These are phyloP conservation scores for Gigaspora rosea DNA, from an alignment of 192 early-diverging fungal species.

Conservation along the genomic window DNA sequence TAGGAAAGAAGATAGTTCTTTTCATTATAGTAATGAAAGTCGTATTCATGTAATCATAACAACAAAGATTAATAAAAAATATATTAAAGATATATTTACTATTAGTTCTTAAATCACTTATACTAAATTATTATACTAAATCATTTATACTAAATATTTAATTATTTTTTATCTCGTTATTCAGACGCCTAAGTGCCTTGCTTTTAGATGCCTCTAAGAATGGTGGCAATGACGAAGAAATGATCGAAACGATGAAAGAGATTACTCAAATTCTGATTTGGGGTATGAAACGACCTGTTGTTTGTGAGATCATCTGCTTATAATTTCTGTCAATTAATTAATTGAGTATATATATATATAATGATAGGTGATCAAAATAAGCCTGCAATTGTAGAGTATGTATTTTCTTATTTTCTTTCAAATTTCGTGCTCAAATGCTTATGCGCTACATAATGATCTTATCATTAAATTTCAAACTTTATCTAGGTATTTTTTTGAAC, in stretches of 20 bases:
- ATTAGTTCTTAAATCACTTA: too few relatives aligned
- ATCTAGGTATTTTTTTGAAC: slow-evolving; percentile 46
- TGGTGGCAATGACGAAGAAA: slow-evolving; percentile 40
- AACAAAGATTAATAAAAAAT: too few relatives aligned
- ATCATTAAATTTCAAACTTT: background rate
- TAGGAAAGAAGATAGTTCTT: background rate
- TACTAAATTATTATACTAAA: too few relatives aligned
- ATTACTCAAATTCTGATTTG: slow-evolving; percentile 48
- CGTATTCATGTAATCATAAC: too few relatives aligned
- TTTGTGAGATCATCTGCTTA: slow-evolving; percentile 20
- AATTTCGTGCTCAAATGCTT: background rate
- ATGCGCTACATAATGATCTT: background rate
- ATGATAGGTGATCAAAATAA: slow-evolving; percentile 21
- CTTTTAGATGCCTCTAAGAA: background rate
- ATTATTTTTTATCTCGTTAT: background rate
- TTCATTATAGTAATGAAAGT: background rate
- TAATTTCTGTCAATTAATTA: background rate
- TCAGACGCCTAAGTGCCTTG: background rate
- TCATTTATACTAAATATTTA: background rate
- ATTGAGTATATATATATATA: background rate
- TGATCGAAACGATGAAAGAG: slow-evolving; percentile 41
- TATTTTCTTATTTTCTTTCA: background rate
- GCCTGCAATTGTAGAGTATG: slow-evolving; percentile 5
- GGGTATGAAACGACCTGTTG: slow-evolving; percentile 41
- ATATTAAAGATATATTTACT: too few relatives aligned